phyloP scores from a whole-genome alignment of 768 basidiomycete genomes.

The Phaeolepiota aurea region DNA sequence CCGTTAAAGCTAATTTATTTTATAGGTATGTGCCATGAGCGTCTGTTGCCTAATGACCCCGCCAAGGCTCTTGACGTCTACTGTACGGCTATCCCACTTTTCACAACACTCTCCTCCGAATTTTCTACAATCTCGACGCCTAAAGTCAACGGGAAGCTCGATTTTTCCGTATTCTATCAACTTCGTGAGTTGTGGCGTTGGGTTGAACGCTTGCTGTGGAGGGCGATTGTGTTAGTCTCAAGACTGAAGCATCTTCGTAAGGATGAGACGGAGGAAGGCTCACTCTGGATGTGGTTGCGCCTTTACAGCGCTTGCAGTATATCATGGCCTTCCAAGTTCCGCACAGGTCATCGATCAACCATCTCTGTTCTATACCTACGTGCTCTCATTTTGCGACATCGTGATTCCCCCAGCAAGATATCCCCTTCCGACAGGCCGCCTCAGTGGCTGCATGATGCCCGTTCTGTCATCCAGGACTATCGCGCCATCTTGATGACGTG shows the following conservation, averaged over 20 bases:
- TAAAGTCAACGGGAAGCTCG: slow-evolving; percentile 24
- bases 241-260: slow-evolving; percentile 18
- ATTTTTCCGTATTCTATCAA: slow-evolving; percentile 48
- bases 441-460: slow-evolving; percentile 58
- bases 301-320: slow-evolving; percentile 54
- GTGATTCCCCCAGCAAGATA: slow-evolving; percentile 3
- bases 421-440: slow-evolving; percentile 23
- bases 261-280: slow-evolving; percentile 13
- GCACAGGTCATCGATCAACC: slow-evolving; percentile 65
- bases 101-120: slow-evolving; percentile 39
- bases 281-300: slow-evolving; percentile 55
- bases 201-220: slow-evolving; percentile 75
- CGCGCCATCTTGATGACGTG: slow-evolving; percentile 56
- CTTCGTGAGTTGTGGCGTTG: slow-evolving; percentile 85
- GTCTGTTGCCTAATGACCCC: slow-evolving; percentile 37
- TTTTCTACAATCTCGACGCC: slow-evolving; percentile 25
- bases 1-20: neutral
- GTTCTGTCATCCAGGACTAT: slow-evolving; percentile 64
- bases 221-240: slow-evolving; percentile 63
- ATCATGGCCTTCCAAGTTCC: slow-evolving; percentile 76
- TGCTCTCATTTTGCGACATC: slow-evolving; percentile 49
- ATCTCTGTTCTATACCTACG: slow-evolving; percentile 67
- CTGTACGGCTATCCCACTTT: slow-evolving; percentile 42
- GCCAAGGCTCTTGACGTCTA: slow-evolving; percentile 51
- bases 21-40: slow-evolving; percentile 73